Evolutionary conservation across 441 rosid genomes (phyloP), one percentile per base, ranked within the genome.

Genomic region (Arabidopsis lyrata): DNA sequence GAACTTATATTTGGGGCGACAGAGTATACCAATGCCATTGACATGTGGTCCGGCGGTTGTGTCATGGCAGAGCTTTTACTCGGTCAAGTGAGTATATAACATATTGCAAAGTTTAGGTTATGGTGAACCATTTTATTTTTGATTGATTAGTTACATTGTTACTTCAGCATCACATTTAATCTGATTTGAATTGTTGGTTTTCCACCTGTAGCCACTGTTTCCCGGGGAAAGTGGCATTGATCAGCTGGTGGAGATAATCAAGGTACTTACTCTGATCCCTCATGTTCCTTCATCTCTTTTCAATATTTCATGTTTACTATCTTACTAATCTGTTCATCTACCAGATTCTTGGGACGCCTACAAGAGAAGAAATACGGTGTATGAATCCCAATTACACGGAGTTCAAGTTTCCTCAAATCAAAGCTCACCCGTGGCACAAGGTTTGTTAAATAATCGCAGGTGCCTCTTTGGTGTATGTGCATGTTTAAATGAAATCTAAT

Each of bases 381-480:
- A 89, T 92, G 96, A 92, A 92, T 80, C 96, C 97, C n/a, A 90
- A 95, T 72, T 95, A 95, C 83, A 92, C 89, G 0, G 98, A 92
- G 77, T 95, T 90, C 75, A 92, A 90, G 83, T 95, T 95, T 74
- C 95, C 95, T 63, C 92, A 90, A 86, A 85, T 89, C 34, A 90
- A 88, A 85, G 96, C 98, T 80, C 96, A 92, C 78, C 98, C 97
- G 57, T 88, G 94, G 99, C 97, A 92, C 84, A 95, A 95, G 92
- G 96, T 88, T 48, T 49, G 81, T 73, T 31, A 62, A 63, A 20
- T 56, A 68, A 32, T 49, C 2, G 8, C 60, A 31, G 27, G 44
- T 68, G 16, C 14, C 16, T 48, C 68, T 66, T 20, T 29, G 27
- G 36, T 68, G 42, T 22, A 55, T 62, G 45, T 54, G 10, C 69